Conservation (phyloP, 305 asterid species). For the Fraxinus sp. region DNA sequence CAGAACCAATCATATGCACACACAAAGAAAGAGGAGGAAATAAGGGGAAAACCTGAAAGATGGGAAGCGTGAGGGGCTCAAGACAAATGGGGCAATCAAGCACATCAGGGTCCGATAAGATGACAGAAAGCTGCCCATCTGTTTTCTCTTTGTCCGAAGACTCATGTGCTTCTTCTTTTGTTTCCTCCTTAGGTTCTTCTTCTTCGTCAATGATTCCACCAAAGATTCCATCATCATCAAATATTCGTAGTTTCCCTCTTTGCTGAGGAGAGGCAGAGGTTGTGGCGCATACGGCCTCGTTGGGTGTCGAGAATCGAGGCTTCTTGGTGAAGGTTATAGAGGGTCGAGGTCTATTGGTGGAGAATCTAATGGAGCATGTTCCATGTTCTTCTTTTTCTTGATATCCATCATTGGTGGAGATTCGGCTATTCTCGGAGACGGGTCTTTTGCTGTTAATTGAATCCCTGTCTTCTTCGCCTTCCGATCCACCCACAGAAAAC, state of each 20-base stretch:
- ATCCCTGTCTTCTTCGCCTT: slow-evolving; percentile 30
- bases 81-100: slow-evolving; percentile 61
- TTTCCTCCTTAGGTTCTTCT: slow-evolving; percentile 20
- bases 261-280: slow-evolving; percentile 11
- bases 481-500: slow-evolving; percentile 45
- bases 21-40: not conserved
- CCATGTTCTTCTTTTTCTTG: not conserved
- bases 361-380: not conserved
- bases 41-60: slow-evolving; percentile 49
- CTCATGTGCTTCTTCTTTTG: slow-evolving; percentile 15
- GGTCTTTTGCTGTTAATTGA: slow-evolving; percentile 22
- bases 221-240: not conserved
- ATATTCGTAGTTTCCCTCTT: not conserved
- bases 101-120: slow-evolving; percentile 48
- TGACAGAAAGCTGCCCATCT: slow-evolving; percentile 23
- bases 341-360: not conserved
- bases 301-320: slow-evolving; percentile 10
- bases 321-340: not conserved
- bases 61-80: slow-evolving; percentile 45
- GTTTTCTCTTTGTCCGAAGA: not conserved
- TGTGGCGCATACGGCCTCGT: not conserved
- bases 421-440: slow-evolving; percentile 29
- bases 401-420: not conserved
- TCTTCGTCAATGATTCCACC: not conserved
- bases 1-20: not conserved